Conservation (phyloP, 768 basidiomycete genomes). For the Hydnum rufescens region DNA sequence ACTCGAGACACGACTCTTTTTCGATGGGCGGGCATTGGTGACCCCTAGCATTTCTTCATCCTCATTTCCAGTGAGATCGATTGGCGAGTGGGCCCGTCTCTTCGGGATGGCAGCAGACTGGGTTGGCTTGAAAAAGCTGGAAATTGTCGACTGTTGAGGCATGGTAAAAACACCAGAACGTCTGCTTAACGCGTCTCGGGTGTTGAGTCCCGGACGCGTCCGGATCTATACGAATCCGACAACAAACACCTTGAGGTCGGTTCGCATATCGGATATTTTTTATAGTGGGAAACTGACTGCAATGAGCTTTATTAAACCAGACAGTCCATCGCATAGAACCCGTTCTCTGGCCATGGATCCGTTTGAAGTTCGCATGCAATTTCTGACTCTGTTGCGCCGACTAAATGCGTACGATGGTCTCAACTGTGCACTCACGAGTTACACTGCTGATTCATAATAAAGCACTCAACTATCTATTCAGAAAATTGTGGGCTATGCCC, state of each 20-base stretch:
- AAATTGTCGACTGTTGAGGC: background rate
- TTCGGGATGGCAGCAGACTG: background rate
- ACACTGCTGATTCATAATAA: constrained; percentile 1
- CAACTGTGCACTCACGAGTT: background rate
- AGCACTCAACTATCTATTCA: constrained; percentile 79
- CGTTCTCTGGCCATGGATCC: constrained; percentile 29
- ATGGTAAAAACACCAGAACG: background rate
- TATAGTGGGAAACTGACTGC: background rate
- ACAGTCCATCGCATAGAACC: background rate
- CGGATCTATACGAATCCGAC: too few relatives aligned
- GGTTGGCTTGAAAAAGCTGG: background rate
- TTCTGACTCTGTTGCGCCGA: constrained; percentile 37
- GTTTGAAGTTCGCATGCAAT: constrained; percentile 58
- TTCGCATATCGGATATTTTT: too few relatives aligned
- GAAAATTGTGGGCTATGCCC: constrained; percentile 65
- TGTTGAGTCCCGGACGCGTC: too few relatives aligned
- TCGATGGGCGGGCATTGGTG: background rate
- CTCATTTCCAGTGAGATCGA: background rate
- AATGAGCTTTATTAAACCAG: too few relatives aligned
- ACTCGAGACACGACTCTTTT: too few relatives aligned
- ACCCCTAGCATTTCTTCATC: background rate
- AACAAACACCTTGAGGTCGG: too few relatives aligned
- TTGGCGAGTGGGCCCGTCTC: background rate
- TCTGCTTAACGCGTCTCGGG: background rate
- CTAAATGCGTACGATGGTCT: constrained; percentile 39